phyloP scores from a whole-genome alignment of 164 flowering plant species.

The Magnolia officinalis region DNA sequence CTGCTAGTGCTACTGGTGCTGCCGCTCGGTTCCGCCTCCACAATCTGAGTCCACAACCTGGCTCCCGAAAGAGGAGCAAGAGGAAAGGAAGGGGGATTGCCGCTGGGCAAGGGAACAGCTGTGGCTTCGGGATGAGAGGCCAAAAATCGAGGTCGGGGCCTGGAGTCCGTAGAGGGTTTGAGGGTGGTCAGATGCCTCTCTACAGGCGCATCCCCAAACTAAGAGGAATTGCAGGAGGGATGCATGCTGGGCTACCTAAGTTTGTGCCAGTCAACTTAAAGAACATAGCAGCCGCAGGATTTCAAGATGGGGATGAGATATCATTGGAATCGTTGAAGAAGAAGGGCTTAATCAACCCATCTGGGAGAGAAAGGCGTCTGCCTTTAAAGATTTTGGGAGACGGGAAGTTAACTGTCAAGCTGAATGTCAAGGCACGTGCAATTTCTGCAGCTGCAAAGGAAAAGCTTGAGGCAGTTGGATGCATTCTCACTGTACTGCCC shows the following conservation, averaged over 20 bases:
- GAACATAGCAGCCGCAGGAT: slow-evolving; percentile 78
- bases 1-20: slow-evolving; percentile 7
- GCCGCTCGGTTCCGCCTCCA: slow-evolving; percentile 60
- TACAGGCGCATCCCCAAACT: slow-evolving; percentile 83
- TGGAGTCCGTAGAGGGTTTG: slow-evolving; percentile 76
- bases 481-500: slow-evolving; percentile 67
- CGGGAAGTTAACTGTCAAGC: slow-evolving; percentile 72
- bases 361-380: slow-evolving; percentile 89
- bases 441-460: slow-evolving; percentile 87
- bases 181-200: slow-evolving; percentile 95
- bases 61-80: slow-evolving; percentile 79
- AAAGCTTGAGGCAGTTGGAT: slow-evolving; percentile 88
- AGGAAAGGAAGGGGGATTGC: slow-evolving; percentile 84
- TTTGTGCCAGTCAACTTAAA: slow-evolving; percentile 82
- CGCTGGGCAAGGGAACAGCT: slow-evolving; percentile 88
- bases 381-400: slow-evolving; percentile 85
- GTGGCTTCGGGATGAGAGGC: slow-evolving; percentile 99
- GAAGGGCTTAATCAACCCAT: slow-evolving; percentile 87
- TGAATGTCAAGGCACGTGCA: slow-evolving; percentile 81
- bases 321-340: slow-evolving; percentile 79
- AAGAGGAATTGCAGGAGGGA: slow-evolving; percentile 97
- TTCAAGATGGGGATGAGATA: slow-evolving; percentile 88
- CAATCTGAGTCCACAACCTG: slow-evolving; percentile 88
- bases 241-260: slow-evolving; percentile 87
- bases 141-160: slow-evolving; percentile 97